phyloP scores from a whole-genome alignment of 1,284 basidiomycete species.

The Irpex sp. region DNA sequence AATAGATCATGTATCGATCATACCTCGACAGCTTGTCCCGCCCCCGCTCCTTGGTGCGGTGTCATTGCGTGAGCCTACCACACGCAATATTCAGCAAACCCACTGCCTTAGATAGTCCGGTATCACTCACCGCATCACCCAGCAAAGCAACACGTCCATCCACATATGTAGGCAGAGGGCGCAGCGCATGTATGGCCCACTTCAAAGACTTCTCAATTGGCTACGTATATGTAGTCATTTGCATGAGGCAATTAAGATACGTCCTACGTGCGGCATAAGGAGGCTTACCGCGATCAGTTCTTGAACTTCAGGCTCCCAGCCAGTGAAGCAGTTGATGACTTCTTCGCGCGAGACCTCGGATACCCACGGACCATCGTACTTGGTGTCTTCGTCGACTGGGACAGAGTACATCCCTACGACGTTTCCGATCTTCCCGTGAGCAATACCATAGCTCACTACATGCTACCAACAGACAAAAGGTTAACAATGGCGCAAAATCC shows the following conservation, averaged over 20 bases:
- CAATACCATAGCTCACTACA: conserved; percentile 21
- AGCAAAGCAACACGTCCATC: conserved; percentile 15
- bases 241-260: background rate
- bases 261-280: background rate
- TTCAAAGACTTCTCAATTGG: conserved; percentile 14
- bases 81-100: background rate
- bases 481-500: background rate
- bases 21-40: conserved; percentile 21
- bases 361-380: conserved; percentile 18
- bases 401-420: conserved; percentile 17
- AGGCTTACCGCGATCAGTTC: conserved; percentile 16
- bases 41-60: conserved; percentile 20
- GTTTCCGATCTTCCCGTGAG: conserved; percentile 20
- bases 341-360: conserved; percentile 14
- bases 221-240: conserved; percentile 4
- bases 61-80: conserved; percentile 21
- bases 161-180: conserved; percentile 14
- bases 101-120: background rate
- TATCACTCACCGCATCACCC: conserved; percentile 17
- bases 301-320: conserved; percentile 21
- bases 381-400: conserved; percentile 15
- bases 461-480: conserved; percentile 12
- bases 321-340: conserved; percentile 11
- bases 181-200: conserved; percentile 18
- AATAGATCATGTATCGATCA: too few relatives aligned